Evolutionary conservation across 2,329 filamentous ascomycete species (phyloP), one percentile per base, ranked within the genome.

Genomic region (Tolypocladium endophyticum): DNA sequence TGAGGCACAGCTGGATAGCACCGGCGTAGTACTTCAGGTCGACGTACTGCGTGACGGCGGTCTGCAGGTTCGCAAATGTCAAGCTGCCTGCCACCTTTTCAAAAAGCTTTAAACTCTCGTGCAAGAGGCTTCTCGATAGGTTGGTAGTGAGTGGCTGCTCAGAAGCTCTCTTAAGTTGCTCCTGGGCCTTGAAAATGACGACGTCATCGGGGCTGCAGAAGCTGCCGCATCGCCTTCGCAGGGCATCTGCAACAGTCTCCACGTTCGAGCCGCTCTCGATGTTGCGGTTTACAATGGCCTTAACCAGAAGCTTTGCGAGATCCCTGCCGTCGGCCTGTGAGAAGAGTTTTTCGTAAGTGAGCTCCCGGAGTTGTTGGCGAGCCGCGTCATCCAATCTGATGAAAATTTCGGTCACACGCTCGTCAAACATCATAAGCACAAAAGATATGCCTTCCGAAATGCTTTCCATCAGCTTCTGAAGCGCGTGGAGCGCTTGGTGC

Each of bases 141-240:
- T 92, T 93, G 4, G 86, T 86, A 68, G 92, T 90, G 5, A 81
- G 78, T 12, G 86, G 85, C 55, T 89, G 85, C 71, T 97, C 92
- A 2, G 87, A 86, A 1, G 93, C 93, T 65, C 90, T 85, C 78
- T 96, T 95, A 58, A 97, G 78, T 68, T 93, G 89, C 73, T 99
- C 94, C 71, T 97, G 93, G 0, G 94, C 94, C 74, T 96, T 97
- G 85, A 99, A 99, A 66, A 97, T 93, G 64, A 97, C 87, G 1
- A 97, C 94, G 76, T 99, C 94, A 64, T 99, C 93, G 0, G 93
- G 87, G 68, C 92, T 97, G 73, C 94, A 99, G 81, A 99, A 99
- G 74, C 89, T 97, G 63, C 94, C 95, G 67, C 94, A 99, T 67
- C 92, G 85, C 66, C 94, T 83, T 55, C 94, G 85, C 56, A 99